phyloP scores from a whole-genome alignment of 352 stramenopile genomes.

The Paralagenidium karlingii region DNA sequence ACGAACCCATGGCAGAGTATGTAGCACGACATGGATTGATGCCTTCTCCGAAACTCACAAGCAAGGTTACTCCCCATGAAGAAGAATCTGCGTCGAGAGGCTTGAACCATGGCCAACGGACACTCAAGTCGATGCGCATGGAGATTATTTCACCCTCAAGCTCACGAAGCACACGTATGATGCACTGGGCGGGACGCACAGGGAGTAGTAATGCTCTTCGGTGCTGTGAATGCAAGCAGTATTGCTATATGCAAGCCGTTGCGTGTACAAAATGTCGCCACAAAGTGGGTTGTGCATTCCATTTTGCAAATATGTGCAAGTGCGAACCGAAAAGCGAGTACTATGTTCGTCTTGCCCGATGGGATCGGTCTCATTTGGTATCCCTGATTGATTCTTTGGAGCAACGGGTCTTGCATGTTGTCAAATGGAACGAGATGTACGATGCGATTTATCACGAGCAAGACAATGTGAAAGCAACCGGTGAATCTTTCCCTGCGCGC shows the following conservation, averaged over 20 bases:
- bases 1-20: slow-evolving; percentile 40
- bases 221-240: slow-evolving; percentile 68
- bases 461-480: too few species aligned
- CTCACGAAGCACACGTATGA: slow-evolving; percentile 49
- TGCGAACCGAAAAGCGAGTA: slow-evolving; percentile 32
- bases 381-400: neutral
- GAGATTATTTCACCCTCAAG: too few species aligned
- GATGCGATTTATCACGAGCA: too few species aligned
- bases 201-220: slow-evolving; percentile 65
- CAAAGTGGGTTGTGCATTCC: slow-evolving; percentile 57
- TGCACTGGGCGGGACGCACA: slow-evolving; percentile 68
- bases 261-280: slow-evolving; percentile 63
- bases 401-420: slow-evolving; percentile 3
- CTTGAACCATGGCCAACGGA: slow-evolving; percentile 2
- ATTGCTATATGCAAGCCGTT: slow-evolving; percentile 76
- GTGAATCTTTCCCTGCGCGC: too few species aligned
- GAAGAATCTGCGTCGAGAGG: slow-evolving; percentile 2
- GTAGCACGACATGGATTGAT: neutral
- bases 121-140: slow-evolving; percentile 8
- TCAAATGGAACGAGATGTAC: slow-evolving; percentile 7
- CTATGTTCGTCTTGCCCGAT: slow-evolving; percentile 52
- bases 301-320: slow-evolving; percentile 70
- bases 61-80: slow-evolving; percentile 8
- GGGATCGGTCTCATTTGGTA: slow-evolving; percentile 23
- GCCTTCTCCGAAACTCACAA: slow-evolving; percentile 7